Conservation (phyloP, 305 asterid genomes). For the Caryopteris hybrid region DNA sequence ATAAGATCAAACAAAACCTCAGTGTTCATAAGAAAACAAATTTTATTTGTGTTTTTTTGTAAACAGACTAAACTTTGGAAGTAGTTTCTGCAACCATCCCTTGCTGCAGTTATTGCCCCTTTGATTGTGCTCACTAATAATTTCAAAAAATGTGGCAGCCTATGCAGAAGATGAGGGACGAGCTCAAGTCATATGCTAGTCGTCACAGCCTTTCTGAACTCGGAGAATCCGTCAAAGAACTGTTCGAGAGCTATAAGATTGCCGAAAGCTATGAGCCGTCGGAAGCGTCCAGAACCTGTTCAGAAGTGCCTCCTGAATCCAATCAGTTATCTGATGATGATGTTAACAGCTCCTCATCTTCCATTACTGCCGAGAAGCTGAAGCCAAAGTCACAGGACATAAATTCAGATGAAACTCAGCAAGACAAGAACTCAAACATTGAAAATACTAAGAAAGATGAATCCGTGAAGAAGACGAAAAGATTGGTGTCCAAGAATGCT, state of each 20-base stretch:
- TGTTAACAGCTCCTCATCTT: conserved; percentile 50
- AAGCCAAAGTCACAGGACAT: conserved; percentile 35
- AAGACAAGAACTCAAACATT: background rate
- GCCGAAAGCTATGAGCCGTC: conserved; percentile 45
- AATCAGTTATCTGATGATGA: conserved; percentile 63
- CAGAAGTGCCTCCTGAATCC: conserved; percentile 56
- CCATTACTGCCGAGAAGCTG: conserved; percentile 38
- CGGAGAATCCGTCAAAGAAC: conserved; percentile 52
- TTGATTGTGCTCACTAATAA: background rate
- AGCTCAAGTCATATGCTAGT: conserved; percentile 57
- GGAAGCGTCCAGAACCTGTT: conserved; percentile 50
- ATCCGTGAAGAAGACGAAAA: conserved; percentile 32
- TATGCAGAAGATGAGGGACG: conserved; percentile 64
- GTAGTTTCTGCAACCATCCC: background rate
- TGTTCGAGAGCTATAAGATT: conserved; percentile 60
- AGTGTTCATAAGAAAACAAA: no score
- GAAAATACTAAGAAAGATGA: conserved; percentile 25
- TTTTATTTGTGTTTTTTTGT: no score
- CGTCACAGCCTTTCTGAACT: conserved; percentile 48
- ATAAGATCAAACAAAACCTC: no score
- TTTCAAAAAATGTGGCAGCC: conserved; percentile 39
- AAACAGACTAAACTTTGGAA: no score
- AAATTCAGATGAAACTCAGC: conserved; percentile 21
- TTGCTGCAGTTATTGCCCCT: background rate
- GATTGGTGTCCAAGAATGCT: conserved; percentile 38